phyloP scores from a whole-genome alignment of 495 filamentous ascomycete species.

The Penicillium egyptiacum region DNA sequence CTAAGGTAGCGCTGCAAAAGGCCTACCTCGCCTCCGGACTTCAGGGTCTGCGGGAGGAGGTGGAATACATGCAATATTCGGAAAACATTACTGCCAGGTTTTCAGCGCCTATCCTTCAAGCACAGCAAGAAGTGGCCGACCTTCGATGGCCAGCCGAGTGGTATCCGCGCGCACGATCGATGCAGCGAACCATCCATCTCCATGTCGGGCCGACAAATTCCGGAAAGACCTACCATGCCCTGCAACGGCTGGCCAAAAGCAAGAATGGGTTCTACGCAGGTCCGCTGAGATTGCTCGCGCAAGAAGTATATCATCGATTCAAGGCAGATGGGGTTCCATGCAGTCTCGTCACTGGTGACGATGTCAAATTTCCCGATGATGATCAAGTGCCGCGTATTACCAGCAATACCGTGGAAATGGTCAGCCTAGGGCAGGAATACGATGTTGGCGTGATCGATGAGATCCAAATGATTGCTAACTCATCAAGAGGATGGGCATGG shows the following conservation, averaged over 20 bases:
- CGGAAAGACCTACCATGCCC: constrained; percentile 93
- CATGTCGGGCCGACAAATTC: constrained; percentile 98
- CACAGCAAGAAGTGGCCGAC: constrained; percentile 71
- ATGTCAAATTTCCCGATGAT: constrained; percentile 58
- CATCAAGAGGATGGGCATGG: constrained; percentile 91
- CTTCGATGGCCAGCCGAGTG: constrained; percentile 84
- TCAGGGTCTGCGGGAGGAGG: constrained; percentile 50
- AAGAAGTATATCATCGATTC: constrained; percentile 87
- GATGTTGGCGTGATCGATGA: constrained; percentile 97
- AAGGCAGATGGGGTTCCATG: constrained; percentile 70
- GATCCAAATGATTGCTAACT: constrained; percentile 92
- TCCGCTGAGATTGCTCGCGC: constrained; percentile 84
- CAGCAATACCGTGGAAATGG: constrained; percentile 98
- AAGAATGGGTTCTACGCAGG: constrained; percentile 85
- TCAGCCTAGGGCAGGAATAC: constrained; percentile 63
- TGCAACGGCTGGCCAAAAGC: constrained; percentile 78
- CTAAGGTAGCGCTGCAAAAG: constrained; percentile 48
- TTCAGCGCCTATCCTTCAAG: constrained; percentile 47
- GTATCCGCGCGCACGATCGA: constrained; percentile 76
- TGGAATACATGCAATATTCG: constrained; percentile 61
- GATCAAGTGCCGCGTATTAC: constrained; percentile 53
- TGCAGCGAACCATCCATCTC: constrained; percentile 82
- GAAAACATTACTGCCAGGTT: constrained; percentile 46
- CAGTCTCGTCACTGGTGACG: constrained; percentile 88
- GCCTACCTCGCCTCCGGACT: constrained; percentile 53